phyloP scores from a whole-genome alignment of 2,329 filamentous ascomycete species.

The Stachybotrys echinatus region DNA sequence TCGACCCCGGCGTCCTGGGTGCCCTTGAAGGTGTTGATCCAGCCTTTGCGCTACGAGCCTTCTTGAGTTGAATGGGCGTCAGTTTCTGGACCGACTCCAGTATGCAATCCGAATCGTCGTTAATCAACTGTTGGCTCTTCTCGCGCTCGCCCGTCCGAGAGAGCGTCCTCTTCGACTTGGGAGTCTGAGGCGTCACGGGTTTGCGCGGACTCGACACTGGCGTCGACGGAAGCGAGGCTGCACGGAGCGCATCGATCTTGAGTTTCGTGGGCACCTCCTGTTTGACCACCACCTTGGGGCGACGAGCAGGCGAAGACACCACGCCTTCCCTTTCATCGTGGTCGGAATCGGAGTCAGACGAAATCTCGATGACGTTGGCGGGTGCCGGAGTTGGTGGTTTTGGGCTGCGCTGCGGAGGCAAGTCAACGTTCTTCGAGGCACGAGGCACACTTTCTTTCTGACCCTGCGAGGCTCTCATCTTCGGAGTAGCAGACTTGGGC shows the following conservation, averaged over 20 bases:
- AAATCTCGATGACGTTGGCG: constrained; percentile 2
- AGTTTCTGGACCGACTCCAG: not conserved
- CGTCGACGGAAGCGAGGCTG: not conserved
- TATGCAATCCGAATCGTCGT: constrained; percentile 2
- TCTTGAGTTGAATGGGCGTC: too few species aligned
- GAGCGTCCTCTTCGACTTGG: not conserved
- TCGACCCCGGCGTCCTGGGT: too few species aligned
- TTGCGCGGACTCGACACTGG: not conserved
- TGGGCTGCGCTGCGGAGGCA: not conserved
- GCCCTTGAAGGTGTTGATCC: too few species aligned
- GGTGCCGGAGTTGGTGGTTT: not conserved
- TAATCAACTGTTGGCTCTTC: not conserved
- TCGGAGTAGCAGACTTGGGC: too few species aligned
- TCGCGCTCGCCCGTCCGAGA: not conserved
- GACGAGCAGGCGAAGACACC: not conserved
- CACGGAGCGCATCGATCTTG: not conserved
- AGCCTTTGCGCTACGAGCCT: too few species aligned
- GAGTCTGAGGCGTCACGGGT: not conserved
- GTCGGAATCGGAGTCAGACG: constrained; percentile 2
- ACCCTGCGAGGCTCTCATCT: too few species aligned
- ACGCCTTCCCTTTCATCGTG: not conserved
- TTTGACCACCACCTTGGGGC: not conserved
- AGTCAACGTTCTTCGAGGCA: not conserved
- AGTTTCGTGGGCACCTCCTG: not conserved
- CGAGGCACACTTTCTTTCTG: too few species aligned